Conservation (phyloP, 345 rosid species). For the Eucalyptus curtisii region DNA sequence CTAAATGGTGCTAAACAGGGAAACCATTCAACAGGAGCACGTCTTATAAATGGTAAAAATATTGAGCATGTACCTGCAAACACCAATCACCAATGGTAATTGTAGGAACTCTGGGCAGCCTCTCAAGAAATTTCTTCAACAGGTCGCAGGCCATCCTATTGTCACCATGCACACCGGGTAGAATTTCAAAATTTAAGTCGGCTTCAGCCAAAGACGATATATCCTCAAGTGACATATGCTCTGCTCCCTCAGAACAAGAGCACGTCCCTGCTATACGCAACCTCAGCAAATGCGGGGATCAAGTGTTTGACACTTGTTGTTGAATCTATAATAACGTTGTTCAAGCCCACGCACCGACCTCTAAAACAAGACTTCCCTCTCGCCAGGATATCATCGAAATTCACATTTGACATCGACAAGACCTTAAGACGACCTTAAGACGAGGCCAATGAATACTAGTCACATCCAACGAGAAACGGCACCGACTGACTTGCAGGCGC, state of each 20-base stretch:
- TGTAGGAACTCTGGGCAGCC: background rate
- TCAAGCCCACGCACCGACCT: background rate
- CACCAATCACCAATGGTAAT: background rate
- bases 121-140: background rate
- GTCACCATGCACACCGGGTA: no score
- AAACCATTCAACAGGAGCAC: background rate
- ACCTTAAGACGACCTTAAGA: background rate
- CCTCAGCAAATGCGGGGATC: no score
- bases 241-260: no score
- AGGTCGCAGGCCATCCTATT: background rate
- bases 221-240: background rate
- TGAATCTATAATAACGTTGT: no score
- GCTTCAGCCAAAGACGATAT: background rate
- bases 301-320: no score
- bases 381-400: background rate
- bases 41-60: background rate
- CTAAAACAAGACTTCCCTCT: background rate
- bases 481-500: background rate
- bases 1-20: background rate
- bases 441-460: background rate
- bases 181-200: background rate
- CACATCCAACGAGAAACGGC: background rate
- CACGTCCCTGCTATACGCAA: no score
- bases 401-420: background rate
- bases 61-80: background rate